phyloP scores from a whole-genome alignment of 306 rosid genomes.

The Prunus salicina region DNA sequence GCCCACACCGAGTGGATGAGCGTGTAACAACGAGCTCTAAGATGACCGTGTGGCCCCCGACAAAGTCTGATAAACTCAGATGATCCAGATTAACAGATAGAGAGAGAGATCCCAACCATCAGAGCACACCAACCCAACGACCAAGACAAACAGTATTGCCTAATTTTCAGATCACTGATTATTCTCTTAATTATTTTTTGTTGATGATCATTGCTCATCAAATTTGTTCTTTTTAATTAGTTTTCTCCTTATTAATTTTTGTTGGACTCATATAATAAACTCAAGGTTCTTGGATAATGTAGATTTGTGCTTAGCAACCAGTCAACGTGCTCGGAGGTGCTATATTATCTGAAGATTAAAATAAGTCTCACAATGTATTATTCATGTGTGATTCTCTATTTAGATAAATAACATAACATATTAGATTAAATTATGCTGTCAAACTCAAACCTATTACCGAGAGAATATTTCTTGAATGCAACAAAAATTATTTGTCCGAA shows the following conservation, averaged over 20 bases:
- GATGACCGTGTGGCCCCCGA: constrained; percentile 13
- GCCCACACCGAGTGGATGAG: not conserved
- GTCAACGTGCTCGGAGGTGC: no score
- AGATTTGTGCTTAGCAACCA: no score
- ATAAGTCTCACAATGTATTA: no score
- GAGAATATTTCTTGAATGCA: not conserved
- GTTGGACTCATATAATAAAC: not conserved
- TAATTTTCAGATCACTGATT: constrained; percentile 19
- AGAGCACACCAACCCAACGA: not conserved
- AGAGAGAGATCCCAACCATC: constrained; percentile 10
- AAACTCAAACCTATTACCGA: not conserved
- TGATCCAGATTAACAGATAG: constrained; percentile 17
- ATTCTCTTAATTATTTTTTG: not conserved
- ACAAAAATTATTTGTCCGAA: not conserved
- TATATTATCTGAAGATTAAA: no score
- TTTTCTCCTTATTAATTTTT: not conserved
- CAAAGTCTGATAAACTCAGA: constrained; percentile 18
- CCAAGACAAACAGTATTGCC: constrained; percentile 19
- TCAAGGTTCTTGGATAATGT: not conserved
- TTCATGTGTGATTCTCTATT: no score
- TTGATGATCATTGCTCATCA: not conserved
- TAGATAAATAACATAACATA: not conserved
- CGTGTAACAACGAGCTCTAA: not conserved
- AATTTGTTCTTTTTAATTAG: not conserved
- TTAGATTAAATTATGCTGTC: not conserved